Percentiles rank a stretch among this genome's conserved stretches.
Evolutionary conservation across 768 basidiomycete genomes (phyloP).

Genomic region (Galerina marginata): DNA sequence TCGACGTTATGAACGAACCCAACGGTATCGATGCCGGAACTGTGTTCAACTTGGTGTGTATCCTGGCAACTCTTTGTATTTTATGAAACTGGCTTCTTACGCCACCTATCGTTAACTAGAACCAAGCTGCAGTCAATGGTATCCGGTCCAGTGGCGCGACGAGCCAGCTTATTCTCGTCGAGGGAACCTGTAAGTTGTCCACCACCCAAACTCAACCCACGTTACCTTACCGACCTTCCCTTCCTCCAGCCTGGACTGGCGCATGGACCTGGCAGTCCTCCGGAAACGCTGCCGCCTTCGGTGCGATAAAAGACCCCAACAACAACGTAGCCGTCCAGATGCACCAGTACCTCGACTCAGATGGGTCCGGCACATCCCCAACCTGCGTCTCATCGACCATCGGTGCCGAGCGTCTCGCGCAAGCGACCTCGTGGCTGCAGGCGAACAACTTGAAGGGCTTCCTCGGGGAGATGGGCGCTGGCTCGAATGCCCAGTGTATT

Average conservation of each 20-base stretch:
- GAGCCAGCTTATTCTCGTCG: constrained; percentile 53
- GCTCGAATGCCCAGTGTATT: constrained; percentile 49
- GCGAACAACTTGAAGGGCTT: constrained; percentile 64
- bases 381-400: constrained; percentile 65
- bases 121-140: constrained; percentile 70
- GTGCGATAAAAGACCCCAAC: constrained; percentile 58
- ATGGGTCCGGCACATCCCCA: constrained; percentile 59
- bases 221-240: constrained; percentile 16
- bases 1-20: constrained; percentile 74
- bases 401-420: constrained; percentile 59
- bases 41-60: constrained; percentile 54
- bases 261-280: constrained; percentile 66
- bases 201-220: neutral
- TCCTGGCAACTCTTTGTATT: neutral
- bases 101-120: constrained; percentile 30
- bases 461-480: constrained; percentile 68
- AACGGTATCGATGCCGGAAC: constrained; percentile 57
- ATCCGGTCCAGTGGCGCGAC: constrained; percentile 70
- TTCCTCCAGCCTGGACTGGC: constrained; percentile 53
- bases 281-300: constrained; percentile 59
- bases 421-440: constrained; percentile 65
- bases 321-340: constrained; percentile 69
- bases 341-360: constrained; percentile 74
- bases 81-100: constrained; percentile 1
- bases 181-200: constrained; percentile 41